phyloP scores from a whole-genome alignment of 305 asterid species.

The Solanum aculeatissimum region DNA sequence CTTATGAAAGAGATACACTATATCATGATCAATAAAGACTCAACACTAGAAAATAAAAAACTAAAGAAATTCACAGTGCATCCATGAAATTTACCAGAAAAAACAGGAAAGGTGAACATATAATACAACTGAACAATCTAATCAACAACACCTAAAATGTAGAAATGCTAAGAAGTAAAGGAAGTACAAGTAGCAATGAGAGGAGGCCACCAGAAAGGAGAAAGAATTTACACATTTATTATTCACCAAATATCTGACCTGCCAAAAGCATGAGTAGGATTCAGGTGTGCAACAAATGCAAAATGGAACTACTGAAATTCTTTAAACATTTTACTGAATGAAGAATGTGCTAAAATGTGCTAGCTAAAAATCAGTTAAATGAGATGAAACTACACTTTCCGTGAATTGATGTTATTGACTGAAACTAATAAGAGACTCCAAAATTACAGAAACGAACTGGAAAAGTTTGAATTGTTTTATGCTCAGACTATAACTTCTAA shows the following conservation, averaged over 20 bases:
- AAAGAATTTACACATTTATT: background rate
- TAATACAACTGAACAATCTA: background rate
- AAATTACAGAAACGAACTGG: background rate
- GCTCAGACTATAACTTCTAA: background rate
- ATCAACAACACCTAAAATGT: background rate
- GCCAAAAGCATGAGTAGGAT: background rate
- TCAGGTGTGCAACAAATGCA: background rate
- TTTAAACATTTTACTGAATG: background rate
- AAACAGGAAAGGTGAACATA: background rate
- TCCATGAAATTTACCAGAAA: background rate
- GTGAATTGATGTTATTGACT: background rate
- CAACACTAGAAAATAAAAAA: background rate
- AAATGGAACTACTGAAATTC: background rate
- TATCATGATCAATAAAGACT: background rate
- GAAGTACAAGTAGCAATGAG: background rate
- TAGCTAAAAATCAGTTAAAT: background rate
- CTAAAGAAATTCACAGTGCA: background rate
- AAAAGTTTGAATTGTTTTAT: background rate
- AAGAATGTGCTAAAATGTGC: background rate
- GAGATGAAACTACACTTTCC: background rate
- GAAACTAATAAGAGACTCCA: background rate
- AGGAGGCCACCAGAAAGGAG: background rate
- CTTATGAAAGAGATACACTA: background rate
- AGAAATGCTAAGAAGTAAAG: background rate
- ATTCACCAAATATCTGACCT: background rate